A percentile compares a stretch with the other conserved stretches of the same genome.
Conservation (phyloP, 306 rosid genomes). For the Acacia confusa region DNA sequence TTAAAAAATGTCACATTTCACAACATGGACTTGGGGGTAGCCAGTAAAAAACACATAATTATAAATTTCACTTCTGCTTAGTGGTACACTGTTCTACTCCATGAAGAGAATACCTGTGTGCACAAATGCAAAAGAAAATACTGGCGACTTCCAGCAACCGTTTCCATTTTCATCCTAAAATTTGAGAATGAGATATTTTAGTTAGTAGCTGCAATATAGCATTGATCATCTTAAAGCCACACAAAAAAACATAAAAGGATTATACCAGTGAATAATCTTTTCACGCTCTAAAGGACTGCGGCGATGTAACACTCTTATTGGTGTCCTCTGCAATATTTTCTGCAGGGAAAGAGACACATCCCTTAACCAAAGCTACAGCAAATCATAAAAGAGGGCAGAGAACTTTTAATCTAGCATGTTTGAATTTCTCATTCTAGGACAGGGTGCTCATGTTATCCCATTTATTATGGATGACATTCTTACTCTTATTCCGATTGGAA, state of each 20-base stretch:
- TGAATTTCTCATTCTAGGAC: constrained; percentile 14
- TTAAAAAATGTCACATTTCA: background rate
- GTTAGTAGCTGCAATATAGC: constrained; percentile 17
- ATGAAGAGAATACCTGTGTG: constrained; percentile 63
- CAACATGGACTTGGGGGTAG: constrained; percentile 14
- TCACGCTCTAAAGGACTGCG: constrained; percentile 94
- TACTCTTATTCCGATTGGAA: background rate
- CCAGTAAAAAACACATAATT: background rate
- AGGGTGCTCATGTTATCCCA: background rate
- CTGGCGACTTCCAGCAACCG: constrained; percentile 69
- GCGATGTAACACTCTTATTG: constrained; percentile 93
- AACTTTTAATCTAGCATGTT: constrained; percentile 1
- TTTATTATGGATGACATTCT: background rate
- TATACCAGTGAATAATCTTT: constrained; percentile 88
- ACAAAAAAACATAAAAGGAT: constrained; percentile 11
- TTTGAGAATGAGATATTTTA: constrained; percentile 34
- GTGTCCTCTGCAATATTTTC: constrained; percentile 85
- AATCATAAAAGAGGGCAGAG: constrained; percentile 10
- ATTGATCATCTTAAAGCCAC: constrained; percentile 17
- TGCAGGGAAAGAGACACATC: constrained; percentile 36
- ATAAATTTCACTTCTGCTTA: background rate
- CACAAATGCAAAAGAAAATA: constrained; percentile 91
- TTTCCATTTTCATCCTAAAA: constrained; percentile 83
- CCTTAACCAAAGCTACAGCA: constrained; percentile 10
- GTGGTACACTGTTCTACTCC: background rate